Evolutionary conservation across 441 rosid genomes (phyloP), one percentile per base, ranked within the genome.

Genomic region (Pelargonium citronellum): DNA sequence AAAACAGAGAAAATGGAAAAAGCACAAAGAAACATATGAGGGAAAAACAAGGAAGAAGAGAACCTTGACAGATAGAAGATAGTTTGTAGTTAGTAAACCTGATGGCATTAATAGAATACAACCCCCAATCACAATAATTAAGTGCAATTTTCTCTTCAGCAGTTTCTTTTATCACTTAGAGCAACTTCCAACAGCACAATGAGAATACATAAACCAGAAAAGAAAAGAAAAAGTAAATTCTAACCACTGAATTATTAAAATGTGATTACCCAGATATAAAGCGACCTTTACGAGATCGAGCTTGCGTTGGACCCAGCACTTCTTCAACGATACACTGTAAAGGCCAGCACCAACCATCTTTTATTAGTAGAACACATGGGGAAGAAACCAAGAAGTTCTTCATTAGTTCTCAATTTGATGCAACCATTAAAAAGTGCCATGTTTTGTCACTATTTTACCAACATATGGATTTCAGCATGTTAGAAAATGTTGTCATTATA

Each of bases 321-420:
- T 95, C 99, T 80, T 95, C 99, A 83, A 92, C 99, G 70, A 95
- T 92, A 85, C 98, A 95, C 99, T 92, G 73, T 47, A 82, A 74
- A 66, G 66, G 44, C 69, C 76, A 77, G 4, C 4, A 30, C 34
- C 4, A 30, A 30, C 34, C 34, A 30, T 30, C 34, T 30, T 30
- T 30, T 30, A 30, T 30, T 30, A 30, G 34, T 30, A 30, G 34
- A 30, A 30, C 34, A 3, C 34, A 30, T 30, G 34, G 34, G 34
- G 4, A 30, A 30, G 34, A 30, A 30, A 30, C 34, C 34, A 30
- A 30, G 34, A 30, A 30, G 34, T 30, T 0, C 34, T 30, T 30
- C 34, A 30, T 30, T 30, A 30, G 34, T 30, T 30, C 34, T 30
- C 34, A 30, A 30, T 1, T 30, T 30, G 34, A 30, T 30, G 34